Percentiles rank a stretch among this genome's conserved stretches.
Evolutionary conservation across 2,329 filamentous ascomycete genomes (phyloP).

Genomic region (Cryphonectria parasitica): DNA sequence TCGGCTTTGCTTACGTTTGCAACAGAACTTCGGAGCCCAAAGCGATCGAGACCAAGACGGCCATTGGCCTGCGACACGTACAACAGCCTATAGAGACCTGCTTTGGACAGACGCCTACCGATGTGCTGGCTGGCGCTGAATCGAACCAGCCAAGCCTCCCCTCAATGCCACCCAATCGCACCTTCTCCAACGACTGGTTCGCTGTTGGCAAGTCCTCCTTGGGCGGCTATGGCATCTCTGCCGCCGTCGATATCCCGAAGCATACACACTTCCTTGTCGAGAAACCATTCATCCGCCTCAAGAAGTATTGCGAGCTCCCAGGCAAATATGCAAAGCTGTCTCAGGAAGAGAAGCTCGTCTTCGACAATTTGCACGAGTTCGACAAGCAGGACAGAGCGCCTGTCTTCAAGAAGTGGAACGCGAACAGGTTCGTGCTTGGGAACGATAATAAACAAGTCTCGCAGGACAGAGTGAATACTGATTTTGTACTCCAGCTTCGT

Average conservation of each 20-base stretch:
- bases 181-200: conserved; percentile 47
- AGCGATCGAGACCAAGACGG: conserved; percentile 4
- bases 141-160: neutral
- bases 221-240: conserved; percentile 54
- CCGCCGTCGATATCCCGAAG: conserved; percentile 41
- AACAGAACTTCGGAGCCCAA: conserved; percentile 3
- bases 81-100: conserved; percentile 18
- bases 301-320: conserved; percentile 37
- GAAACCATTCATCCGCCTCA: conserved; percentile 44
- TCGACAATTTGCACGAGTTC: conserved; percentile 45
- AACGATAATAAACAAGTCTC: neutral
- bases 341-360: conserved; percentile 38
- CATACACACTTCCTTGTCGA: conserved; percentile 51
- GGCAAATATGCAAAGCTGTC: conserved; percentile 43
- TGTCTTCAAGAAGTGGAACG: conserved; percentile 46
- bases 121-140: neutral
- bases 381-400: conserved; percentile 33
- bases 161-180: conserved; percentile 19
- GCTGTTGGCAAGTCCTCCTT: conserved; percentile 45
- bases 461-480: neutral
- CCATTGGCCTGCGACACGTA: neutral
- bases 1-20: neutral
- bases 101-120: neutral
- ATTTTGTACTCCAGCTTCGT: conserved; percentile 32
- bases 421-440: conserved; percentile 49